Evolutionary conservation across 148 eudicot genomes (phyloP).

Genomic region (Rhododendron simsii): DNA sequence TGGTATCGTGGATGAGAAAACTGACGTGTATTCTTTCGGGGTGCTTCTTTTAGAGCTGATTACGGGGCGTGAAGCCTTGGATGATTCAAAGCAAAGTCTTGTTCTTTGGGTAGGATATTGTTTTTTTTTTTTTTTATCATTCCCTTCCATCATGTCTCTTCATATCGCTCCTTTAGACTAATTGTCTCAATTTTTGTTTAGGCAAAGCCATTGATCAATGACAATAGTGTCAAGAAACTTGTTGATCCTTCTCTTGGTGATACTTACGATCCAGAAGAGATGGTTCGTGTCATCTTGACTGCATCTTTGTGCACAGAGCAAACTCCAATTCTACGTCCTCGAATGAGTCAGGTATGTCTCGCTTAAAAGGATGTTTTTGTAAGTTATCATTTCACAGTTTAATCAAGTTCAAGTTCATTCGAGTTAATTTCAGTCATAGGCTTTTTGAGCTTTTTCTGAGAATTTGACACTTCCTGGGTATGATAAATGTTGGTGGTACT

Average conservation of each 20-base stretch:
- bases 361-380: neutral
- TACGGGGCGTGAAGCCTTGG: constrained; percentile 74
- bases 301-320: constrained; percentile 68
- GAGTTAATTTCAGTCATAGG: neutral
- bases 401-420: neutral
- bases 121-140: neutral
- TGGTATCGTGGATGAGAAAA: constrained; percentile 90
- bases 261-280: constrained; percentile 47
- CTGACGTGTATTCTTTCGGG: constrained; percentile 76
- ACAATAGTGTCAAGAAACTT: constrained; percentile 42
- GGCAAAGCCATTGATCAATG: constrained; percentile 80
- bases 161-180: neutral
- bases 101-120: constrained; percentile 60
- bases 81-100: constrained; percentile 53
- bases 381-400: neutral
- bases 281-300: constrained; percentile 58
- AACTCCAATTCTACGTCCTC: constrained; percentile 62
- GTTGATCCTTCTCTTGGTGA: constrained; percentile 61
- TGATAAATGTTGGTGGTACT: neutral
- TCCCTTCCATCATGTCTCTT: neutral
- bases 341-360: constrained; percentile 73
- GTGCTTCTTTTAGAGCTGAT: constrained; percentile 81
- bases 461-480: neutral
- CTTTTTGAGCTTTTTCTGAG: neutral
- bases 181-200: constrained; percentile 13